Evolutionary conservation across 192 early-diverging fungal genomes (phyloP).

Genomic region (Backusella liffmaniae): DNA sequence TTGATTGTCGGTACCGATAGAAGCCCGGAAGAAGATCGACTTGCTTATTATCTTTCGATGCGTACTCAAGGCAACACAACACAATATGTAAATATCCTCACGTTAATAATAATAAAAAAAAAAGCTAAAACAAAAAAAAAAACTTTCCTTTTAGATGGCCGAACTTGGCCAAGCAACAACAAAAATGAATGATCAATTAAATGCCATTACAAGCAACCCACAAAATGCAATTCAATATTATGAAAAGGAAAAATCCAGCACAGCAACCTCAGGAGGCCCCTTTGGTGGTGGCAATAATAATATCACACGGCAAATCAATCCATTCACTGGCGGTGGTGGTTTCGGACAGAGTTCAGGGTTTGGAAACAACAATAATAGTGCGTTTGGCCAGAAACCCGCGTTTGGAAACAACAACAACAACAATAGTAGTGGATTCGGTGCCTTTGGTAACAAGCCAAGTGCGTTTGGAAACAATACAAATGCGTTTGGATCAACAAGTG

Average conservation of each 20-base stretch:
- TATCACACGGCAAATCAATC: conserved; percentile 19
- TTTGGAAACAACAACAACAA: conserved; percentile 13
- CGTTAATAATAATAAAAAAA: not conserved
- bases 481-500: conserved; percentile 15
- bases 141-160: conserved; percentile 34
- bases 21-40: conserved; percentile 61
- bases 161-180: conserved; percentile 32
- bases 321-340: conserved; percentile 29
- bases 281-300: conserved; percentile 20
- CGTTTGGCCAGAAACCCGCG: conserved; percentile 34
- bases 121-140: not conserved
- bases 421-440: conserved; percentile 17
- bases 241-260: conserved; percentile 28
- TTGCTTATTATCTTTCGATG: conserved; percentile 46
- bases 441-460: not conserved
- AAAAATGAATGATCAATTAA: conserved; percentile 41
- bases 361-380: not conserved
- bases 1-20: conserved; percentile 58
- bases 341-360: conserved; percentile 11
- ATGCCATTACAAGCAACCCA: conserved; percentile 34
- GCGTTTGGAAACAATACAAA: not conserved
- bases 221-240: conserved; percentile 39
- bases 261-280: not conserved
- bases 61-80: conserved; percentile 17
- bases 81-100: conserved; percentile 26